Base-by-base conservation (phyloP, 371 early-diverging fungal species). In the Mucor plumbeus region DNA sequence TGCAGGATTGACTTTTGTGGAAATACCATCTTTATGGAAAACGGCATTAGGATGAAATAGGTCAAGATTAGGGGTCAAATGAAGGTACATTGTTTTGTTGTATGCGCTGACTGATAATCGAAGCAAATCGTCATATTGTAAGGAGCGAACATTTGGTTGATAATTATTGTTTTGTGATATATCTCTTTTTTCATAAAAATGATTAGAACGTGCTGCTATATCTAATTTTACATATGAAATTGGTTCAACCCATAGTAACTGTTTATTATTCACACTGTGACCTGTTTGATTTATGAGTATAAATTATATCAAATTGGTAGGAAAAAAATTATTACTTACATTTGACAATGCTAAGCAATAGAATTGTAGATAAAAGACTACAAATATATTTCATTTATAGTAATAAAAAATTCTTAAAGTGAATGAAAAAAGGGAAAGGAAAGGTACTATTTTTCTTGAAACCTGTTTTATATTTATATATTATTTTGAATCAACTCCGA, bases 31-130 rank as follows among this genome's bases (percentile, higher is more conserved):
- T 15, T 65, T 33, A 38, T 70, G 74, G 56, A 77, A 40, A 11
- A 82, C 78, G 4, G 92, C 92, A 10, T 92, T 80, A 0, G 91
- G 87, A 71, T 94, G 95, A 41, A 95, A 76, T 43, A 95, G 67
- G 59, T 91, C 91, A 40, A 67, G 60, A 78, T 94, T 92, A 40
- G 92, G 94, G 65, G 85, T 85, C 34, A 95, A 81, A 66, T 92
- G 84, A 59, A 95, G 75, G 56, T 82, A 75, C 68, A 90, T 91
- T 0, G 95, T 92, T 26, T 79, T 81, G 74, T 94, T 92, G 78
- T 80, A 92, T 7, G 93, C 94, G 9, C 69, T 63, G 47, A 94
- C 75, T 14, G 81, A 68, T 7, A 93, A 50, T 35, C 90, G 87
- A 59, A 92, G 68, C 13, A 85, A 84, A 63, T 90, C 94, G 64